phyloP scores from a whole-genome alignment of 345 rosid genomes.

The Microthlaspi erraticum region DNA sequence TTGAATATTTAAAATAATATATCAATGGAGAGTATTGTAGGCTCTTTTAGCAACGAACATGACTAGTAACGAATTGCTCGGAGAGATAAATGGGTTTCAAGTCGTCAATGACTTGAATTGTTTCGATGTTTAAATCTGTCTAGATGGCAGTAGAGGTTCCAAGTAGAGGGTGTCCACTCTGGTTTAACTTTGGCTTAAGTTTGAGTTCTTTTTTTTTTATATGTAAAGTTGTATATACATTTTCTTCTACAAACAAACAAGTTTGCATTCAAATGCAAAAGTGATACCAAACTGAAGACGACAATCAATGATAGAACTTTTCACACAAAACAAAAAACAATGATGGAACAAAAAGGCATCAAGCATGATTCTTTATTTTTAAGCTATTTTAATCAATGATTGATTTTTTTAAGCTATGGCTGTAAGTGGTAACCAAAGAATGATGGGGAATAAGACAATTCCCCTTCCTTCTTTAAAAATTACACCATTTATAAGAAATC shows the following conservation, averaged over 20 bases:
- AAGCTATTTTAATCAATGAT: no score
- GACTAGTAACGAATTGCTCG: background rate
- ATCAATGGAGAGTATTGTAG: background rate
- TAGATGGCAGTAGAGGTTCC: background rate
- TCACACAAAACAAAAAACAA: no score
- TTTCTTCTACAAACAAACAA: background rate
- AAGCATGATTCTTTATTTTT: no score
- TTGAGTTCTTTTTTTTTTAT: background rate
- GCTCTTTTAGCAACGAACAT: conserved; percentile 2
- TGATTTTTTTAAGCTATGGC: no score
- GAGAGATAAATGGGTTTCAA: background rate
- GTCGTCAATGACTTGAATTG: background rate
- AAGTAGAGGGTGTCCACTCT: background rate
- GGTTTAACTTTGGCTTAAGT: background rate
- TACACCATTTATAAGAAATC: no score
- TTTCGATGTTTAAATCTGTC: background rate
- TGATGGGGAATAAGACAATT: no score
- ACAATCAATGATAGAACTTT: no score
- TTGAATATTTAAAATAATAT: background rate
- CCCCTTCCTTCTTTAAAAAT: no score
- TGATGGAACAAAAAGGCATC: no score
- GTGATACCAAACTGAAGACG: no score
- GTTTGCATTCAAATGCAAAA: background rate
- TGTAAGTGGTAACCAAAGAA: no score
- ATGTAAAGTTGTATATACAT: background rate